phyloP scores from a whole-genome alignment of 176 grass and related monocot genomes.

The Eragrostis nindensis region DNA sequence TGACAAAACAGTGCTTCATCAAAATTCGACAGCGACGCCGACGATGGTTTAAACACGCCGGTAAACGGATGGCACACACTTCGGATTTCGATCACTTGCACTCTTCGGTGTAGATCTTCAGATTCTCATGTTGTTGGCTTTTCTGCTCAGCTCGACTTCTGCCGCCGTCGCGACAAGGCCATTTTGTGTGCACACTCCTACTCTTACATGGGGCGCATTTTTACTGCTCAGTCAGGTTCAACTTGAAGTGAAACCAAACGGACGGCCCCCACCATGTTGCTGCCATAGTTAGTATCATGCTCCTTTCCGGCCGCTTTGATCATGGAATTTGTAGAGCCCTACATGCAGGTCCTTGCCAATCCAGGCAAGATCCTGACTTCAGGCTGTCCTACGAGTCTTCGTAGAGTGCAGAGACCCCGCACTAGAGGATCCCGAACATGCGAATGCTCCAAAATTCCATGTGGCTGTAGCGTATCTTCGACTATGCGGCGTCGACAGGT shows the following conservation, averaged over 20 bases:
- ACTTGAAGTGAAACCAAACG: too few relatives aligned
- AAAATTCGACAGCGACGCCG: neutral
- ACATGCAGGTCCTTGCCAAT: neutral
- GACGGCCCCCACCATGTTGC: too few relatives aligned
- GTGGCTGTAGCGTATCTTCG: neutral
- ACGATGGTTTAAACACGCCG: neutral
- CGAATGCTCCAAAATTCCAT: neutral
- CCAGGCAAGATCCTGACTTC: neutral
- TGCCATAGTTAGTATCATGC: neutral
- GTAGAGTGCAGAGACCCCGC: neutral
- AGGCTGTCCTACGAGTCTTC: neutral
- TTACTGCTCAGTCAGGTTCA: too few relatives aligned
- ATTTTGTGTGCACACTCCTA: neutral
- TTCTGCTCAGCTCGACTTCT: too few relatives aligned
- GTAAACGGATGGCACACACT: neutral
- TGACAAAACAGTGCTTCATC: neutral
- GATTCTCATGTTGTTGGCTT: too few relatives aligned
- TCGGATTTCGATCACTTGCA: too few relatives aligned
- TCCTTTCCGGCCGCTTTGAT: neutral
- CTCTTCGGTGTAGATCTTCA: too few relatives aligned
- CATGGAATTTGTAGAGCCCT: constrained; percentile 9
- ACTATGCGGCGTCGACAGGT: constrained; percentile 6
- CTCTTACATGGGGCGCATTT: too few relatives aligned
- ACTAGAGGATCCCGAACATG: neutral
- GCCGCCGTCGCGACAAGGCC: too few relatives aligned